Conservation (phyloP, 148 eudicot genomes). For the Beta vulgaris region DNA sequence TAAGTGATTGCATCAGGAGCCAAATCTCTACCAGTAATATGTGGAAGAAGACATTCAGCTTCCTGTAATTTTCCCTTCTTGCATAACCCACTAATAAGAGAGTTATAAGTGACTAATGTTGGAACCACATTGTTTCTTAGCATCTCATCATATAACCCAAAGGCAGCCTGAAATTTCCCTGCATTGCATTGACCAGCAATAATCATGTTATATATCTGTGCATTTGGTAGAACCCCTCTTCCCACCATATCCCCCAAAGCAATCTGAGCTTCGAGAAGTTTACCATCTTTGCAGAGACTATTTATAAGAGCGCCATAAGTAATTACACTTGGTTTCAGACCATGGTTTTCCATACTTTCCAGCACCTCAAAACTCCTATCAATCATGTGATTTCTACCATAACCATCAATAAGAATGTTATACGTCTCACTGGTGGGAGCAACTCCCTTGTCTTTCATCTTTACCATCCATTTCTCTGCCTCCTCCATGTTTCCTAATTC, state of each 20-base stretch:
- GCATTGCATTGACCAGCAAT: constrained; percentile 59
- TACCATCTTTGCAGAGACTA: constrained; percentile 66
- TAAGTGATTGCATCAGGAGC: constrained; percentile 66
- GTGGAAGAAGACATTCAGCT: constrained; percentile 57
- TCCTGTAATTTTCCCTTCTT: constrained; percentile 59
- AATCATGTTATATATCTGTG: constrained; percentile 66
- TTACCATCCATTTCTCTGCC: constrained; percentile 55
- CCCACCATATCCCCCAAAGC: constrained; percentile 56
- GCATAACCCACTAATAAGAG: constrained; percentile 66
- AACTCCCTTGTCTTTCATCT: constrained; percentile 58
- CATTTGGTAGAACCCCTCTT: constrained; percentile 60
- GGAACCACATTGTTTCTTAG: constrained; percentile 45
- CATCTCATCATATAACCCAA: constrained; percentile 60
- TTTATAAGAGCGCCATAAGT: constrained; percentile 79
- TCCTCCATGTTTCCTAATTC: constrained; percentile 53
- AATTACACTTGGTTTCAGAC: constrained; percentile 54
- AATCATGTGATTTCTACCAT: constrained; percentile 53
- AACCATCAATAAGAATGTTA: constrained; percentile 67
- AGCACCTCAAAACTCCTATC: constrained; percentile 66
- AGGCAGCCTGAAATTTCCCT: constrained; percentile 54
- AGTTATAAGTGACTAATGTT: constrained; percentile 69
- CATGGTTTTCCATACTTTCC: constrained; percentile 60
- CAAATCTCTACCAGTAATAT: constrained; percentile 49
- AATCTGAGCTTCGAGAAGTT: constrained; percentile 70
- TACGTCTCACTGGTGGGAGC: constrained; percentile 57